A percentile compares a stretch with the other conserved stretches of the same genome.
Evolutionary conservation across 495 filamentous ascomycete species (phyloP).

Genomic region (Hypoxylon cercidicola): DNA sequence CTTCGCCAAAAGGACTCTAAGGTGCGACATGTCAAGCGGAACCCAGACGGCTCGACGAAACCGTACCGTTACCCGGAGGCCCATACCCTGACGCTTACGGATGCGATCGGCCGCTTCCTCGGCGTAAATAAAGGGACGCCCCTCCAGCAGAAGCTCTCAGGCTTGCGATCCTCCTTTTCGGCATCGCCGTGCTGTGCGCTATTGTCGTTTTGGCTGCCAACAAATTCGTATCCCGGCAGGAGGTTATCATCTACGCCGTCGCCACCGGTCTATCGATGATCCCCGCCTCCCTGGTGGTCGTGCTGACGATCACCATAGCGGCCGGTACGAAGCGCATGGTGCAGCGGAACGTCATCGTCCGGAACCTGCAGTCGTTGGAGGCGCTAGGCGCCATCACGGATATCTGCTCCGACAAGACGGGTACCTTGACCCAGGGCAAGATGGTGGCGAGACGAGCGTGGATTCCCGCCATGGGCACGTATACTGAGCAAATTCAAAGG

Average conservation of each 20-base stretch:
- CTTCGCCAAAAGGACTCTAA: slow-evolving; percentile 55
- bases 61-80: slow-evolving; percentile 76
- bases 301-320: slow-evolving; percentile 67
- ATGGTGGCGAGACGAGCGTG: slow-evolving; percentile 67
- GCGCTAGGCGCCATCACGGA: slow-evolving; percentile 75
- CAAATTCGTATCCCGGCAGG: slow-evolving; percentile 52
- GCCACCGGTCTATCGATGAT: slow-evolving; percentile 71
- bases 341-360: slow-evolving; percentile 59
- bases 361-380: slow-evolving; percentile 63
- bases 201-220: slow-evolving; percentile 63
- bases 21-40: slow-evolving; percentile 66
- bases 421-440: slow-evolving; percentile 75
- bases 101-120: slow-evolving; percentile 74
- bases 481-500: slow-evolving; percentile 65
- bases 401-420: slow-evolving; percentile 79
- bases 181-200: slow-evolving; percentile 59
- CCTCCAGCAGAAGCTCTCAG: slow-evolving; percentile 62
- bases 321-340: slow-evolving; percentile 64
- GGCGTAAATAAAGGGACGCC: slow-evolving; percentile 72
- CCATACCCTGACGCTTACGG: slow-evolving; percentile 70
- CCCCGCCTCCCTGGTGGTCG: slow-evolving; percentile 62
- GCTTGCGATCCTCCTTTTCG: slow-evolving; percentile 61
- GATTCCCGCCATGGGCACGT: slow-evolving; percentile 66
- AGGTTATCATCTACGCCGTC: slow-evolving; percentile 65
- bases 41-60: slow-evolving; percentile 64